phyloP scores from a whole-genome alignment of 257 asterid species.

The Nemophila menziesii region DNA sequence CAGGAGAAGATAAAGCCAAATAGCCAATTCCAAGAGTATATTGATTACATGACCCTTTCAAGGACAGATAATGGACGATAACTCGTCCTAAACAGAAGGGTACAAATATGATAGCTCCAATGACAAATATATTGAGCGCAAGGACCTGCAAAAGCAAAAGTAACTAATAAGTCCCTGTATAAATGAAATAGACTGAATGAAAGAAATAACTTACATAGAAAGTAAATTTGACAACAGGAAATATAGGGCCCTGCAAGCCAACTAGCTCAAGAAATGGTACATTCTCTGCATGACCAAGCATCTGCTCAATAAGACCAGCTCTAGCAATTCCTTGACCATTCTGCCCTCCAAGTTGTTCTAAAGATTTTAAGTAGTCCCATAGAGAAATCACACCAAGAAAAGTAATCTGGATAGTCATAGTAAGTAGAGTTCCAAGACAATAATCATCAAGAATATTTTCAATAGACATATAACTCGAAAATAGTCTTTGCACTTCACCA shows the following conservation, averaged over 20 bases:
- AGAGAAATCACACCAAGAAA: constrained; percentile 97
- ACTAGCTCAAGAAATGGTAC: constrained; percentile 97
- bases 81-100: constrained; percentile 84
- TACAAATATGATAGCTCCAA: constrained; percentile 74
- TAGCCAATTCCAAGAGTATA: too few species aligned
- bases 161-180: too few species aligned
- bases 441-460: constrained; percentile 82
- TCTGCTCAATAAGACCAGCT: constrained; percentile 96
- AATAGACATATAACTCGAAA: constrained; percentile 74
- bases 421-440: constrained; percentile 87
- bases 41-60: constrained; percentile 52
- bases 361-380: constrained; percentile 91
- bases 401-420: constrained; percentile 89
- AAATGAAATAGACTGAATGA: too few species aligned
- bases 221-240: constrained; percentile 91
- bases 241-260: constrained; percentile 99
- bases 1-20: constrained; percentile 92
- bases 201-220: constrained; percentile 90
- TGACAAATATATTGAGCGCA: constrained; percentile 95
- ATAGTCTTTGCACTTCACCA: constrained; percentile 80
- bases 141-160: constrained; percentile 61
- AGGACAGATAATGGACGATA: constrained; percentile 44
- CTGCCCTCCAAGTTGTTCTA: constrained; percentile 89
- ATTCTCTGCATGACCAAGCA: constrained; percentile 98
- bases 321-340: constrained; percentile 90